These are phyloP conservation scores for Tetrahymena thermophila DNA, from an alignment of 73 alveolate species.

Conservation along the genomic window DNA sequence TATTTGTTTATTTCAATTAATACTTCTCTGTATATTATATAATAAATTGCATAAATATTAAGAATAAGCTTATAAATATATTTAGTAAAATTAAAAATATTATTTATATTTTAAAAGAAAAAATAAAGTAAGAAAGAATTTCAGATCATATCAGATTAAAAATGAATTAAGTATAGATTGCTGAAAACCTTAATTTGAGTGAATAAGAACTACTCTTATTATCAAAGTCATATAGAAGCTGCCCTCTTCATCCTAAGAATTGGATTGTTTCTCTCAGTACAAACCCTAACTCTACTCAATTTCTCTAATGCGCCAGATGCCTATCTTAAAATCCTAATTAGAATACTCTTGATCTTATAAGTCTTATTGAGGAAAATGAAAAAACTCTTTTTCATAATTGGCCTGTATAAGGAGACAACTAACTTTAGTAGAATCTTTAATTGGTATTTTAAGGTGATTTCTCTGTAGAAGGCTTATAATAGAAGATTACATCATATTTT, in stretches of 20 bases:
- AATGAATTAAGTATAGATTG: no score
- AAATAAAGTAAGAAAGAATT: no score
- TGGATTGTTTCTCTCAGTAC: background rate
- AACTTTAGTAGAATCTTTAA: background rate
- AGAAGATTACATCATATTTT: background rate
- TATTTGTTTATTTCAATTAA: no score
- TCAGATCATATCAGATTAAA: no score
- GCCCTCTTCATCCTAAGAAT: background rate
- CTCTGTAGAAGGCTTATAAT: background rate
- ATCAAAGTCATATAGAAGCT: background rate
- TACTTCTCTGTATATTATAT: no score
- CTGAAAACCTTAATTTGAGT: no score
- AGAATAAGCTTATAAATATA: no score
- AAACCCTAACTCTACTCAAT: background rate
- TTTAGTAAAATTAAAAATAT: no score
- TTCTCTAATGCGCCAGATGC: background rate
- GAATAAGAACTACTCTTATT: no score
- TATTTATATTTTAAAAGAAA: no score
- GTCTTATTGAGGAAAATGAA: background rate
- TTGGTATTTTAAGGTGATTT: background rate
- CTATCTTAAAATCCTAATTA: background rate
- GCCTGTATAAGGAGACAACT: background rate
- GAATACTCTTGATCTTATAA: background rate
- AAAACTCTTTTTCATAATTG: background rate
- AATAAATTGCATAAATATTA: no score